A percentile compares a stretch with the other conserved stretches of the same genome.
phyloP scores from a whole-genome alignment of 2,329 filamentous ascomycete species.

The Paecilomyces sp. region DNA sequence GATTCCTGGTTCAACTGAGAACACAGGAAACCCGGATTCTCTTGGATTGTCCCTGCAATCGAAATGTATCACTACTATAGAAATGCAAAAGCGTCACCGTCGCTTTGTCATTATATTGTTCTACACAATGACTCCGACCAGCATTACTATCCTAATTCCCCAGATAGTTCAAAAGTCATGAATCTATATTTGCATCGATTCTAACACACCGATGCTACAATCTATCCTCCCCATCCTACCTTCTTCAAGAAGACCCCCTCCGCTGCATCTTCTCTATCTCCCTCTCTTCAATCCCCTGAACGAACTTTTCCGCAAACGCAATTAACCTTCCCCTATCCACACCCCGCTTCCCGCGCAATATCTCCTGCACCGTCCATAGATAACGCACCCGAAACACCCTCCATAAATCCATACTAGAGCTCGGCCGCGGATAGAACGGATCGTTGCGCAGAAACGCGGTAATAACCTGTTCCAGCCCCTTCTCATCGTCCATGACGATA shows the following conservation, averaged over 20 bases:
- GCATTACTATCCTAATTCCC: too few relatives aligned
- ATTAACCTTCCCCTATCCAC: neutral
- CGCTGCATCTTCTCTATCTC: neutral
- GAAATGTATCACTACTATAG: neutral
- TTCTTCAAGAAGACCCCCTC: neutral
- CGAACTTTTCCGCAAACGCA: neutral
- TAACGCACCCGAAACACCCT: constrained; percentile 19
- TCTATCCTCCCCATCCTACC: neutral
- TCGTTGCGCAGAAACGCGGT: constrained; percentile 44
- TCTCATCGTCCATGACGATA: constrained; percentile 29
- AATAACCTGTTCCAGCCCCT: constrained; percentile 37
- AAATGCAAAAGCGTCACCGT: too few relatives aligned
- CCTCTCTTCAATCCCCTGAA: neutral
- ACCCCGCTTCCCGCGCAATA: neutral
- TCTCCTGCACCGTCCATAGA: constrained; percentile 8
- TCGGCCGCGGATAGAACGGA: constrained; percentile 44
- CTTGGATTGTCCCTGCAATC: neutral
- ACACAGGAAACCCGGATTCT: neutral
- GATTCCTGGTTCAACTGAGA: constrained; percentile 32
- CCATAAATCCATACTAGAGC: constrained; percentile 13
- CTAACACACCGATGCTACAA: too few relatives aligned
- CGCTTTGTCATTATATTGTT: too few relatives aligned
- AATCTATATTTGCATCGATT: too few relatives aligned
- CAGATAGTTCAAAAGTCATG: too few relatives aligned
- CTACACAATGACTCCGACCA: too few relatives aligned